Conservation (phyloP, 75 land plant species). For the Picea sitchensis region DNA sequence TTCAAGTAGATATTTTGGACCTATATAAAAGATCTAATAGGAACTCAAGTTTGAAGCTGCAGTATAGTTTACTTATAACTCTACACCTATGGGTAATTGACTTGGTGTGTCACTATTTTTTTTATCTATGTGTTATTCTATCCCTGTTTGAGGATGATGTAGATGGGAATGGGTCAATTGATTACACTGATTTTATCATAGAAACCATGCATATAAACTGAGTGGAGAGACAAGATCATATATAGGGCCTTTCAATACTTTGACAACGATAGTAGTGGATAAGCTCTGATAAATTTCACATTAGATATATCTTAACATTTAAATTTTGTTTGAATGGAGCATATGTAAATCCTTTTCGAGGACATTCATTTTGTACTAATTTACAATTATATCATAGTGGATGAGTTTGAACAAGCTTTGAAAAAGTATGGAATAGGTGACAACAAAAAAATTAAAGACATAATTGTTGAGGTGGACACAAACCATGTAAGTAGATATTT, state of each 20-base stretch:
- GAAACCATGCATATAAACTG: conserved; percentile 81
- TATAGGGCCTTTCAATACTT: conserved; percentile 45
- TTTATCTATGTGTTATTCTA: too few relatives aligned
- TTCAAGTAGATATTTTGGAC: too few relatives aligned
- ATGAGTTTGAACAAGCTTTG: conserved; percentile 31
- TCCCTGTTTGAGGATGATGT: conserved; percentile 69
- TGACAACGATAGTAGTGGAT: conserved; percentile 48
- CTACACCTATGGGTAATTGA: too few relatives aligned
- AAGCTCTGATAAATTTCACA: background rate
- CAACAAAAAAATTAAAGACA: conserved; percentile 69
- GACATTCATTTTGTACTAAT: too few relatives aligned
- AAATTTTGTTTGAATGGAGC: too few relatives aligned
- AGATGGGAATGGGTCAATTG: conserved; percentile 64
- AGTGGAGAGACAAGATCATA: conserved; percentile 59
- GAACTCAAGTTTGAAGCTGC: too few relatives aligned
- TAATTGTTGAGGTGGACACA: conserved; percentile 84
- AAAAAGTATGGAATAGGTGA: conserved; percentile 88
- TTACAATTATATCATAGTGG: conserved; percentile 57
- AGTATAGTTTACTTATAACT: too few relatives aligned
- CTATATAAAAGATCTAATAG: too few relatives aligned
- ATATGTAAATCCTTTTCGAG: too few relatives aligned
- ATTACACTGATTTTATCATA: conserved; percentile 30
- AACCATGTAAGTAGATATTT: conserved; percentile 47
- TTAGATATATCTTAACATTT: too few relatives aligned
- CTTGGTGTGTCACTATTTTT: too few relatives aligned